Percentiles rank a stretch among this genome's conserved stretches.
Conservation (phyloP, 805 yeast genomes). For the Candida arabinofermentans region DNA sequence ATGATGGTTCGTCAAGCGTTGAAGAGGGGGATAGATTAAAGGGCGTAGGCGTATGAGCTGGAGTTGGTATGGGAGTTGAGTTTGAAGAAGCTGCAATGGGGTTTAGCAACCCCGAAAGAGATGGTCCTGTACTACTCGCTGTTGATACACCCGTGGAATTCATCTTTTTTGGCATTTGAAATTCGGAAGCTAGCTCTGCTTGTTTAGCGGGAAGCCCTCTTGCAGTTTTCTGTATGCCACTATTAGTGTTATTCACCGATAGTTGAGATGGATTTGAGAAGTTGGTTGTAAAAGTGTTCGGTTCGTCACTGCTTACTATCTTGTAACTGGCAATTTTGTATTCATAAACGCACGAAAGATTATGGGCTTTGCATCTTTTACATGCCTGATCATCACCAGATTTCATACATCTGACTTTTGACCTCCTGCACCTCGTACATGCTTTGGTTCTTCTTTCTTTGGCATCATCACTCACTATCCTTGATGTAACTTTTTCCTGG, state of each 20-base stretch:
- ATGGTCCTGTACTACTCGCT: not conserved
- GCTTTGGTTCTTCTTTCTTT: constrained; percentile 43
- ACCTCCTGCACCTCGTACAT: constrained; percentile 56
- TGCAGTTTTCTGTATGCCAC: not conserved
- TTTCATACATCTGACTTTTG: constrained; percentile 61
- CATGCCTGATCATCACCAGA: constrained; percentile 45
- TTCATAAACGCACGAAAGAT: constrained; percentile 54
- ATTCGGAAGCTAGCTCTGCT: too few relatives aligned
- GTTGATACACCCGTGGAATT: too few relatives aligned
- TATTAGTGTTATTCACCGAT: not conserved
- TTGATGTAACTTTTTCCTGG: constrained; percentile 14
- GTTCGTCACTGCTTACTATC: constrained; percentile 25
- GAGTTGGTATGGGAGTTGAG: not conserved
- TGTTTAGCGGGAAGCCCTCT: not conserved
- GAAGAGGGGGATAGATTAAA: not conserved
- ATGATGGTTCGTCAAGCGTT: too few relatives aligned
- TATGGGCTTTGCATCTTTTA: constrained; percentile 49
- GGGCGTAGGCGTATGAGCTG: not conserved
- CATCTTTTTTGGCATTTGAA: too few relatives aligned
- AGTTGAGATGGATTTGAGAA: not conserved
- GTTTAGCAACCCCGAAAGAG: not conserved
- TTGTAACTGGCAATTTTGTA: constrained; percentile 45
- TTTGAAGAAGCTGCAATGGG: not conserved
- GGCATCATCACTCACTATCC: constrained; percentile 14
- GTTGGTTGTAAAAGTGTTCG: constrained; percentile 1